phyloP scores from a whole-genome alignment of 768 basidiomycete genomes.

The Postia placenta region DNA sequence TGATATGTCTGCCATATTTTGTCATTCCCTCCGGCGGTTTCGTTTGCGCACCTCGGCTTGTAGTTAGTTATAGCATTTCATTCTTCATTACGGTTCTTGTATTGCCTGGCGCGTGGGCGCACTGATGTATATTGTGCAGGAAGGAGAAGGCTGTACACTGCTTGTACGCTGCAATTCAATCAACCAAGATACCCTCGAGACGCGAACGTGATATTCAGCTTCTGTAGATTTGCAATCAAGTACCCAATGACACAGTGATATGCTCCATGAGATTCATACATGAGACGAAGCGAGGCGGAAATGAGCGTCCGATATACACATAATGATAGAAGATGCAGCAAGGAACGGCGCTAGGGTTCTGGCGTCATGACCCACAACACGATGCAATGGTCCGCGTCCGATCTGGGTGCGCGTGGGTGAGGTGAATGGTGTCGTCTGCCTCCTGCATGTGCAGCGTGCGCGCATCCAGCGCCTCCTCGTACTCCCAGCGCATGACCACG shows the following conservation, averaged over 20 bases:
- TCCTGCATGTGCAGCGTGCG: constrained; percentile 36
- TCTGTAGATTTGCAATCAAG: no score
- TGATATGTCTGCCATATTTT: not conserved
- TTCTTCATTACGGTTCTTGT: not conserved
- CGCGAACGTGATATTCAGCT: not conserved
- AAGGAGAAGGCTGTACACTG: not conserved
- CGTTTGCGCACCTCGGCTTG: not conserved
- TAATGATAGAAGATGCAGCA: not conserved
- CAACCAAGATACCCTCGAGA: no score
- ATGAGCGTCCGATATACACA: not conserved
- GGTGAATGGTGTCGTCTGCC: constrained; percentile 33
- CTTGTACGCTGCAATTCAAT: not conserved
- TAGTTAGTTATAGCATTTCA: not conserved
- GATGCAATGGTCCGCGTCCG: not conserved
- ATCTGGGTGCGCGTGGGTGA: constrained; percentile 11
- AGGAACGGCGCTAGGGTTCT: not conserved
- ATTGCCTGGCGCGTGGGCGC: not conserved
- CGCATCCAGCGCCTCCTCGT: constrained; percentile 53
- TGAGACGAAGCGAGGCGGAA: not conserved
- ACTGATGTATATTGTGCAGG: not conserved
- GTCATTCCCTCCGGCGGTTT: not conserved
- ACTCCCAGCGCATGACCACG: constrained; percentile 59
- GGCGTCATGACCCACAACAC: constrained; percentile 4
- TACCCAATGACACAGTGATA: no score
- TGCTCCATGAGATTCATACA: no score